Percentiles rank a stretch among this genome's conserved stretches.
Conservation (phyloP, 2,329 filamentous ascomycete species). For the Raffaelea deltoideospora region DNA sequence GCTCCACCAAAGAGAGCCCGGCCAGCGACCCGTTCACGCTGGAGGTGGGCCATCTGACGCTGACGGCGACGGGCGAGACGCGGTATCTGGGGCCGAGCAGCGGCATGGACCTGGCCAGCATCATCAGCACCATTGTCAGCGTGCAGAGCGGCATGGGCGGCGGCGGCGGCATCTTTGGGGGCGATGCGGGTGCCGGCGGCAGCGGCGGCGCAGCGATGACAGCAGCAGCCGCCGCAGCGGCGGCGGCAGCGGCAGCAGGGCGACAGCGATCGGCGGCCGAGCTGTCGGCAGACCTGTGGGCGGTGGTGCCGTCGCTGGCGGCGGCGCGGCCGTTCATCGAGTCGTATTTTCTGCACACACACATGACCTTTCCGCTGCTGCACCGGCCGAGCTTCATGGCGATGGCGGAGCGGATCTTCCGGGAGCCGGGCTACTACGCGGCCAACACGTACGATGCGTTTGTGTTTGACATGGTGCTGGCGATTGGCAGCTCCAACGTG, state of each 20-base stretch:
- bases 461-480: conserved; percentile 7
- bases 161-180: background rate
- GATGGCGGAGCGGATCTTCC: conserved; percentile 5
- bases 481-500: conserved; percentile 4
- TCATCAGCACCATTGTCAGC: conserved; percentile 2
- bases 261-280: no score
- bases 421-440: conserved; percentile 4
- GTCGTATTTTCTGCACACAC: conserved; percentile 8
- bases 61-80: conserved; percentile 4
- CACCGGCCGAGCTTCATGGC: conserved; percentile 8
- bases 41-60: conserved; percentile 3
- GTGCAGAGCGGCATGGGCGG: background rate
- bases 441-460: conserved; percentile 2
- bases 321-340: conserved; percentile 6
- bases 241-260: background rate
- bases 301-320: background rate
- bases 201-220: background rate
- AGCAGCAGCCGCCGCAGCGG: background rate
- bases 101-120: conserved; percentile 4
- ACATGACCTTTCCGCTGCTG: conserved; percentile 8
- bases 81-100: conserved; percentile 9
- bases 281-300: no score
- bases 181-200: background rate
- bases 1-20: background rate
- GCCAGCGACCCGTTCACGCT: background rate